These are phyloP conservation scores for Cyclostephanos tholiformis DNA, from an alignment of 108 stramenopile species.

Conservation along the genomic window DNA sequence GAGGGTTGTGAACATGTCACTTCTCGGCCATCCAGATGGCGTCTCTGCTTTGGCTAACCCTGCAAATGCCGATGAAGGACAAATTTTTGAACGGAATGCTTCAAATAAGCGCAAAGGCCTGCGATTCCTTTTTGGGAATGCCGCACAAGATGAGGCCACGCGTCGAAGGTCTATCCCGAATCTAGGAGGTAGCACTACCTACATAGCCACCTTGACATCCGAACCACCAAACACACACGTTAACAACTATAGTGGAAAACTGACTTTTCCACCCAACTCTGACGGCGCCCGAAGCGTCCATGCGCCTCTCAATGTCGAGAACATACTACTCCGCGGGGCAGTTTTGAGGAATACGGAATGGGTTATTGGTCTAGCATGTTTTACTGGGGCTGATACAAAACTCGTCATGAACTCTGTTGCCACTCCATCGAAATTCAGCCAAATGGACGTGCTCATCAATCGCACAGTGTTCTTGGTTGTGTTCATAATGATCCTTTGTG, in stretches of 20 bases:
- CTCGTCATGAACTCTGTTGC: conserved; percentile 90
- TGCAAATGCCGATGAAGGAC: conserved; percentile 51
- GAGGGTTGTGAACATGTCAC: conserved; percentile 68
- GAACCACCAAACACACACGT: conserved; percentile 92
- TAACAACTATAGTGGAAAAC: conserved; percentile 86
- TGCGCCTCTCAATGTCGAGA: conserved; percentile 82
- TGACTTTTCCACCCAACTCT: conserved; percentile 64
- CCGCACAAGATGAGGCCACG: conserved; percentile 17
- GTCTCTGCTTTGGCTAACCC: conserved; percentile 60
- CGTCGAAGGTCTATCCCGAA: conserved; percentile 11
- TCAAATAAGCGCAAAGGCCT: background rate
- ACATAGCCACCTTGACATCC: conserved; percentile 64
- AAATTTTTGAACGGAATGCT: conserved; percentile 4
- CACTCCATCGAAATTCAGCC: conserved; percentile 92
- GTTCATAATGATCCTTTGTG: conserved; percentile 75
- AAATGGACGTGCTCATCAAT: conserved; percentile 85
- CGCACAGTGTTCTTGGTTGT: conserved; percentile 83
- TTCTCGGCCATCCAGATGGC: conserved; percentile 67
- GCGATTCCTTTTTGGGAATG: conserved; percentile 10
- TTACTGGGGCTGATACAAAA: conserved; percentile 96
- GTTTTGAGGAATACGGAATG: conserved; percentile 95
- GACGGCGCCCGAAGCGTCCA: conserved; percentile 53
- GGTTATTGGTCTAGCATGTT: conserved; percentile 93
- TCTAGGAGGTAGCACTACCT: conserved; percentile 31
- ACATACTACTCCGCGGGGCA: conserved; percentile 92